phyloP scores from a whole-genome alignment of 129 eudicot species.

The Flaveria ramosissima region DNA sequence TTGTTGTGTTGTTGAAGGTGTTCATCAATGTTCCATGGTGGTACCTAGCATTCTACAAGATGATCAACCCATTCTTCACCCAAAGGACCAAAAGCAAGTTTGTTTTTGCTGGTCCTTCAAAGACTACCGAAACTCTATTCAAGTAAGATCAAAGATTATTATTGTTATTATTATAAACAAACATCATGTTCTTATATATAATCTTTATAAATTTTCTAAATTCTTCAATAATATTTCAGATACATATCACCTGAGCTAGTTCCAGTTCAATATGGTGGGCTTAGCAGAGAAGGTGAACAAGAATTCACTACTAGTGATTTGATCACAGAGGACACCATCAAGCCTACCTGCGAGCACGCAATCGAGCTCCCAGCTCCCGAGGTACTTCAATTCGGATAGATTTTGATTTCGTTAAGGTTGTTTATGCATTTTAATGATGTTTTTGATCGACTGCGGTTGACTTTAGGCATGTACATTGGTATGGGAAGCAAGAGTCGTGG shows the following conservation, averaged over 20 bases:
- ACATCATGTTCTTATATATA: not conserved
- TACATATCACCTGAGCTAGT: slow-evolving; percentile 82
- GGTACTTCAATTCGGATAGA: slow-evolving; percentile 36
- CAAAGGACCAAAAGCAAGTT: slow-evolving; percentile 92
- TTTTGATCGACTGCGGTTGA: not conserved
- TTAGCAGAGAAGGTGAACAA: slow-evolving; percentile 64
- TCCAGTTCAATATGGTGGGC: slow-evolving; percentile 87
- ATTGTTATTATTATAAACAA: not conserved
- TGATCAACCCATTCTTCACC: slow-evolving; percentile 86
- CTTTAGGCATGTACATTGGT: slow-evolving; percentile 53
- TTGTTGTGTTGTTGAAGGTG: slow-evolving; percentile 48
- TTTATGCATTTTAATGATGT: not conserved
- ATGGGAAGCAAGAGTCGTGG: slow-evolving; percentile 79
- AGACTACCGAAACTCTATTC: slow-evolving; percentile 76
- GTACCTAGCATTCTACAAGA: slow-evolving; percentile 78
- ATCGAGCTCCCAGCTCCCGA: slow-evolving; percentile 63
- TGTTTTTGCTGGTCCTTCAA: slow-evolving; percentile 86
- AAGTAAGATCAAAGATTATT: slow-evolving; percentile 44
- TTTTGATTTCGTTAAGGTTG: not conserved
- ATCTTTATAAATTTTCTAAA: not conserved
- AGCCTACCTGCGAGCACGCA: slow-evolving; percentile 59
- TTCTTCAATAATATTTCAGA: slow-evolving; percentile 37
- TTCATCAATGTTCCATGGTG: slow-evolving; percentile 95
- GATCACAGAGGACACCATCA: slow-evolving; percentile 57
- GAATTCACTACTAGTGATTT: slow-evolving; percentile 64